Base-by-base conservation (phyloP, 495 filamentous ascomycete species). In the Platismatia glauca region DNA sequence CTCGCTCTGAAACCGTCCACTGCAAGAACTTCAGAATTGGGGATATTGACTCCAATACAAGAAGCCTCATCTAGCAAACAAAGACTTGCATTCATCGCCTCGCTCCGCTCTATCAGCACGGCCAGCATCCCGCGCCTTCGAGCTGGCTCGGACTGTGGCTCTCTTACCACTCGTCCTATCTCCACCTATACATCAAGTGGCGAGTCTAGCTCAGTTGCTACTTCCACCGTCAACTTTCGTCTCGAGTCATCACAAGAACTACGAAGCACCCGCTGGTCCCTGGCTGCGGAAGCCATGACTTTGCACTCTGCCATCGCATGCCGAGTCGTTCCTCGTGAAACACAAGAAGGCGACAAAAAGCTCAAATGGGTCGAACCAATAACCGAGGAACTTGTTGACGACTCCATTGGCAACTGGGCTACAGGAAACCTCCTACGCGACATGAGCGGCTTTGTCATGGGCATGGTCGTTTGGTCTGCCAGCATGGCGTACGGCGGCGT, bases 401-500 rank as follows among this genome's bases (percentile, higher is more conserved):
- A 53, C 11, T 37, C 6, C 20, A 41, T 43, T 3, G 29, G 62
- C 16, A 64, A 53, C 29, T 64, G 62, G 58, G 29, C 58, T 16
- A 34, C 50, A 8, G 58, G 43, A 6, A 24, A 67, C 37, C 66
- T 67, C 27, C 52, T 67, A 9, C 58, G 62, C 9, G 44, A 46
- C 12, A 58, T 53, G 37, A 46, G 55, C 33, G 62, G 58, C 33
- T 52, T 61, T 12, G 44, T 61, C 18, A 53, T 64, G 52, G 58
- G 62, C 34, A 64, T 67, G 58, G 44, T 59, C 4, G 16, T 64
- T 7, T 64, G 66, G 58, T 37, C 27, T 37, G 62, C 66, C 12
- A 46, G 33, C 7, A 46, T 74, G 6, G 24, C 66, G 2, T 72
- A 68, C 37, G 58, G 63, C 16, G 63, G 48, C 37, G 63, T 73